Base-by-base conservation (phyloP, 371 early-diverging fungal genomes). In the Mucor indicus region DNA sequence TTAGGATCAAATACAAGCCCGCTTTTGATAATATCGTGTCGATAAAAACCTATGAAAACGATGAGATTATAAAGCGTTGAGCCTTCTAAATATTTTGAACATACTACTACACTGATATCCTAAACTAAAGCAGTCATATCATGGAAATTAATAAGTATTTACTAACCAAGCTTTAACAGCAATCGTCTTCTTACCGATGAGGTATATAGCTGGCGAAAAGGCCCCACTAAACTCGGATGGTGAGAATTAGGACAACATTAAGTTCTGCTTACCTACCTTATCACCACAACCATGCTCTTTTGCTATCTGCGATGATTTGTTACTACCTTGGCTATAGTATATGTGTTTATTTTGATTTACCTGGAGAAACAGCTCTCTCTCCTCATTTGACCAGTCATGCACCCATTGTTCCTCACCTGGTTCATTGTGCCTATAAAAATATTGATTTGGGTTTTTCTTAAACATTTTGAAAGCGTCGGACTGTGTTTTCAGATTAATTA, bases 41-140 rank as follows among this genome's bases (percentile, higher is more conserved):
- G 76, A 48, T 87, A 86, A 50, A 72, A 83, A 55, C 85, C 69
- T 72, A 48, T 15, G 13, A 20, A 37, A 2, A 21, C 3, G 5
- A 16, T 23, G 12, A 6, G 23, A 7, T 27, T 27, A 27, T 27
- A 27, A 27, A 7, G 5, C 29, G 5, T 27, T 7, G 29, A 27
- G 11, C 29, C 5, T 33, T 11, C 35, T 9, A 33, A 13, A 33
- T 13, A 4, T n/a, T 32, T 20, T 38, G 33, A 15, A 53, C 68
- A 62, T 64, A 72, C 73, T 85, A 55, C 86, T 86, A 61, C 88
- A 87, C 51, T 86, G 88, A 47, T 87, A 86, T 8, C 88, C 88
- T 38, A 85, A 81, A 1, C 72, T 75, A 46, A 38, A 19, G 37
- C 44, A 21, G 30, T 37, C 17, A 46, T 13, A 37, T 29, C 30